A percentile compares a stretch with the other conserved stretches of the same genome.
phyloP scores from a whole-genome alignment of 2,329 filamentous ascomycete species.

The Penicillium sp. region DNA sequence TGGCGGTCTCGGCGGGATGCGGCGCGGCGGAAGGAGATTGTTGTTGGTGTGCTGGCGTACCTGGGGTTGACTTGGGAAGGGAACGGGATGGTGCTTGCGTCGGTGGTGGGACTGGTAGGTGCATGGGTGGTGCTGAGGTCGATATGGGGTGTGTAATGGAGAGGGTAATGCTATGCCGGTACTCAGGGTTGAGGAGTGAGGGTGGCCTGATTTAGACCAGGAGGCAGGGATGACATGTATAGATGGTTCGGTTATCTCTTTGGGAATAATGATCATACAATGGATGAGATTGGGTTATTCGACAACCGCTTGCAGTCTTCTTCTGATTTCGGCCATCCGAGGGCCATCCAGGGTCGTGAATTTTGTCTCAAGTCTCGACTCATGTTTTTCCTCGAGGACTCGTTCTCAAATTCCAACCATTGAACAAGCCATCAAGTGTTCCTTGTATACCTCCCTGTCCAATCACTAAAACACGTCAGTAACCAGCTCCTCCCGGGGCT shows the following conservation, averaged over 20 bases:
- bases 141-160: constrained; percentile 28
- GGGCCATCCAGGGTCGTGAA: background rate
- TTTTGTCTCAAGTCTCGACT: background rate
- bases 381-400: background rate
- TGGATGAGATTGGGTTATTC: background rate
- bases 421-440: no score
- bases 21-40: constrained; percentile 61
- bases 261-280: background rate
- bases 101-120: constrained; percentile 41
- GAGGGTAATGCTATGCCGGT: background rate
- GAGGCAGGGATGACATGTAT: background rate
- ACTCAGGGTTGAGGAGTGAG: background rate
- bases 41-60: constrained; percentile 61
- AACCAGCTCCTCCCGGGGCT: background rate
- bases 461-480: background rate
- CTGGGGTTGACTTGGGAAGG: constrained; percentile 53
- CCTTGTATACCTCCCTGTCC: no score
- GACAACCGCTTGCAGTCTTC: background rate
- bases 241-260: background rate
- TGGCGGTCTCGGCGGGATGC: constrained; percentile 58
- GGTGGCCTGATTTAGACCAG: background rate
- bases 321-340: background rate
- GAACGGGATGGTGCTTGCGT: constrained; percentile 44
- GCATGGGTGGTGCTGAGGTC: constrained; percentile 47
- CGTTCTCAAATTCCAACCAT: background rate